Conservation (phyloP, 257 asterid species). For the Nicotiana attenuata region DNA sequence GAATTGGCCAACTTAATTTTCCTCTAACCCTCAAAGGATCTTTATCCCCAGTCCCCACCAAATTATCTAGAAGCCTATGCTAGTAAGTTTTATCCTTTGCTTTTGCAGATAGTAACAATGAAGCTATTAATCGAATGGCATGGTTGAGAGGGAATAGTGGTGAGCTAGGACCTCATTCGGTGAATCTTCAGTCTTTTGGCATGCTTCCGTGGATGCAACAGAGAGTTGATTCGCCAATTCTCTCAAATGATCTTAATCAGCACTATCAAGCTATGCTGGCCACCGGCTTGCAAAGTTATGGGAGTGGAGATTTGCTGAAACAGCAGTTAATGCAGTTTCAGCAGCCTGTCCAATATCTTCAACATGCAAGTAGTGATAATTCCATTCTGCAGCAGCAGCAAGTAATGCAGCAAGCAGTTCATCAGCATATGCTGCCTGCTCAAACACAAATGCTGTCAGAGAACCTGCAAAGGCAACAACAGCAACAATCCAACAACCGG, state of each 20-base stretch:
- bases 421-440: slow-evolving; percentile 49
- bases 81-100: neutral
- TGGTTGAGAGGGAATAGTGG: slow-evolving; percentile 82
- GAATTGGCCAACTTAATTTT: neutral
- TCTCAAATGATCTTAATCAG: slow-evolving; percentile 64
- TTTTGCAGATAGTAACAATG: slow-evolving; percentile 55
- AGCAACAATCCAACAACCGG: slow-evolving; percentile 48
- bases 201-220: slow-evolving; percentile 89
- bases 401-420: slow-evolving; percentile 37
- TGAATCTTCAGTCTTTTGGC: slow-evolving; percentile 63
- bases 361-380: slow-evolving; percentile 50
- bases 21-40: neutral
- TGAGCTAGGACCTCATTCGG: slow-evolving; percentile 63
- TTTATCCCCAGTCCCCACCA: neutral
- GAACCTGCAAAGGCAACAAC: slow-evolving; percentile 49
- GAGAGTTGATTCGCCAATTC: slow-evolving; percentile 58
- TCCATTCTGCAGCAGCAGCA: slow-evolving; percentile 47
- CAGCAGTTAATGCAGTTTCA: slow-evolving; percentile 72
- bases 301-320: slow-evolving; percentile 56
- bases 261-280: slow-evolving; percentile 83
- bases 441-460: slow-evolving; percentile 67
- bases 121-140: slow-evolving; percentile 66
- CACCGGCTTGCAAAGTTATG: slow-evolving; percentile 56
- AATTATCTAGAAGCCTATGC: neutral
- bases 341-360: slow-evolving; percentile 69